Base-by-base conservation (phyloP, 192 early-diverging fungal genomes). In the Linnemannia hyalina region DNA sequence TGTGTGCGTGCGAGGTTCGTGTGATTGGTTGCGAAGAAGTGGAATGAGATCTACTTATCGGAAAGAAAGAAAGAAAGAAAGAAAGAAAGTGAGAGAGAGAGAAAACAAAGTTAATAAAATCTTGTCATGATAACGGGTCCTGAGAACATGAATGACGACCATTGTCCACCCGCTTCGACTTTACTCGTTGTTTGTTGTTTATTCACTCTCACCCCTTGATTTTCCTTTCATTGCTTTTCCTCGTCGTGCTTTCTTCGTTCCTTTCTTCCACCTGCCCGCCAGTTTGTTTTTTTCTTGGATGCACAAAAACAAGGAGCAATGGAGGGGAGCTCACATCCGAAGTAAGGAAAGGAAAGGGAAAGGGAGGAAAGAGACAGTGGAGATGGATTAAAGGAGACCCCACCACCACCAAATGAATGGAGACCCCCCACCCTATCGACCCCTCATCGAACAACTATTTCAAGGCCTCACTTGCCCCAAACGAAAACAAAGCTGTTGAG, bases 41-140 rank as follows among this genome's bases (percentile, higher is more conserved):
- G 38, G 42, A 26, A 52, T 52, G 16, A 22, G 40, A 73, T 44
- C 29, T 47, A 32, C 26, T 73, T 32, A 32, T 54, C 29, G 70
- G 10, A 38, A 46, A 23, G 3, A 42, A 47, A 38, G 70, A 40
- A 57, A 73, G 46, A 38, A 23, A 47, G 44, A 57, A 40, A 49
- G 36, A 23, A 57, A 77, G 54, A 65, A 38, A 57, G n/a, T n/a
- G 15, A 35, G 29, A 79, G 13, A 71, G 40, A 36, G 23, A 71
- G n/a, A 4, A 71, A 71, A 71, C 41, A 71, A 71, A 40, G 70
- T 71, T 71, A 71, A 71, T 71, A 20, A 38, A 38, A 71, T 70
- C 41, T 40, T 22, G 38, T 40, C 69, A n/a, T 20, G 36, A 42
- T 68, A 68, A 68, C 35, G 29, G n/a, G 29, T 52, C 49, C 49